A percentile compares a stretch with the other conserved stretches of the same genome.
These are phyloP conservation scores for Jasminum sambac DNA, from an alignment of 257 asterid species.

Conservation along the genomic window DNA sequence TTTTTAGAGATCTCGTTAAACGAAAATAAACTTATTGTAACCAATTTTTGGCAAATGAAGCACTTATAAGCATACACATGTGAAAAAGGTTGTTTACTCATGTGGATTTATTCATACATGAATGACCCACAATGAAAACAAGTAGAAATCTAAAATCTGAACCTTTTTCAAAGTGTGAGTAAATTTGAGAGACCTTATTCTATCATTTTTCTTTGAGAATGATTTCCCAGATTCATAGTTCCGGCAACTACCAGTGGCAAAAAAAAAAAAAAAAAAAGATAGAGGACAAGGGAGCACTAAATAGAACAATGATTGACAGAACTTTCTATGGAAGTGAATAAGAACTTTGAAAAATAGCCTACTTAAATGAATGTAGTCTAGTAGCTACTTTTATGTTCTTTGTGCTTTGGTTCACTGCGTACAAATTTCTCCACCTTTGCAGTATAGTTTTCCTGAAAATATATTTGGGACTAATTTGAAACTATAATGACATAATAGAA, in stretches of 20 bases:
- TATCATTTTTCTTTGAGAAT: constrained; percentile 37
- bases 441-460: constrained; percentile 63
- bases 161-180: constrained; percentile 64
- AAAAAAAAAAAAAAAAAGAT: constrained; percentile 24
- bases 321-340: background rate
- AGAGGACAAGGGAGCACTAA: background rate
- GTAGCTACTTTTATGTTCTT: constrained; percentile 67
- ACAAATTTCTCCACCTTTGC: constrained; percentile 82
- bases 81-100: no score
- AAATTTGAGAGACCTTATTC: constrained; percentile 55
- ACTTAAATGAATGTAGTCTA: constrained; percentile 85
- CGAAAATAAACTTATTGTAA: no score
- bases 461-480: constrained; percentile 13
- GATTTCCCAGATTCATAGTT: constrained; percentile 33
- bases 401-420: constrained; percentile 70
- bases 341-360: constrained; percentile 28
- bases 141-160: constrained; percentile 17
- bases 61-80: no score
- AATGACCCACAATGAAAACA: background rate
- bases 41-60: no score
- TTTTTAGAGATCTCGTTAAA: no score
- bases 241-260: constrained; percentile 57
- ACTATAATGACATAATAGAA: constrained; percentile 12
- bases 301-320: background rate
- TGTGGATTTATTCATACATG: no score